Base-by-base conservation (phyloP, 1,284 basidiomycete genomes). In the Psilocybe mexicana region DNA sequence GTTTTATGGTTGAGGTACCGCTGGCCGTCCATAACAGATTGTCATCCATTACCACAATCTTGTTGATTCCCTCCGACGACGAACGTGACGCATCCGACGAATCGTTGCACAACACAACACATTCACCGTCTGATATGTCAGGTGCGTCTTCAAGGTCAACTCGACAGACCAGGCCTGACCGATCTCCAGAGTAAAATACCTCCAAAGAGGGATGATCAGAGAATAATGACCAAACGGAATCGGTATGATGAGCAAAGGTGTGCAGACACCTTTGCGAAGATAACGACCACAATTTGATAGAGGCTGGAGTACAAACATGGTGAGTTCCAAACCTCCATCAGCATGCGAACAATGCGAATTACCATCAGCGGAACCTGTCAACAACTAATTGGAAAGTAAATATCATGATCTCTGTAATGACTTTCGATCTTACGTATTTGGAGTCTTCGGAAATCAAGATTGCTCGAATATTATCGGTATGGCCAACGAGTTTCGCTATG, bases 151-250 rank as follows among this genome's bases (percentile, higher is more conserved):
- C 92, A 25, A 96, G 87, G 65, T 99, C 96, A 36, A 96, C 90
- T 62, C 89, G 90, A 72, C 93, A 95, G 0, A 99, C 87, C 56
- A 90, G 77, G 1, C 96, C 97, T 12, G 92, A 87, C 38, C 93
- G 85, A 65, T 98, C 97, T 14, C 96, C 97, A 1, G 96, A 98
- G 75, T 97, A 98, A 77, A 99, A 99, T 1, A 88, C 80, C 70
- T 96, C 92, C 51, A 99, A 81, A 11, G 89, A 86, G 0, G 94
- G 92, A 70, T 98, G 94, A 0, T 85, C 81, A 2, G 94, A 96
- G 70, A 85, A 86, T 1, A 99, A 80, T 0, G 94, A 90, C 96
- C 97, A 98, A 35, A 99, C 94, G 14, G 94, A 95, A 58, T 95
- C 94, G 12, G 91, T 87, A 71, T 99, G 97, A 70, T 98, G 92